These are phyloP conservation scores for Abrus pulchellus DNA, from an alignment of 306 rosid genomes.

Conservation along the genomic window DNA sequence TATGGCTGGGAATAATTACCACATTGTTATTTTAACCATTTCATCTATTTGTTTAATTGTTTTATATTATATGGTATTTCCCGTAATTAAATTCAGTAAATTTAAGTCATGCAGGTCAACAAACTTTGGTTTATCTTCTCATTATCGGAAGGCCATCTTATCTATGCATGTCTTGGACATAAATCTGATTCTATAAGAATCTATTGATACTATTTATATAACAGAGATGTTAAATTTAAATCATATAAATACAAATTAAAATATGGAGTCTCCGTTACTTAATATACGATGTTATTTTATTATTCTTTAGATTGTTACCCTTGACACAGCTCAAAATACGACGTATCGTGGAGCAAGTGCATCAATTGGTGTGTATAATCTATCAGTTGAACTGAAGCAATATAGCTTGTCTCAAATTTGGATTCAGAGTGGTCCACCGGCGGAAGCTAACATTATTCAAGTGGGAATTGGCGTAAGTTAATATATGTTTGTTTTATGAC, in stretches of 20 bases:
- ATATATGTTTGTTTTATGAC: background rate
- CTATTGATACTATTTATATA: too few relatives aligned
- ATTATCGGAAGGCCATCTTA: too few relatives aligned
- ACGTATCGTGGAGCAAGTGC: conserved; percentile 5
- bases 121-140: too few relatives aligned
- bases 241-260: background rate
- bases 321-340: background rate
- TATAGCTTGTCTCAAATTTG: conserved; percentile 10
- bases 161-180: too few relatives aligned
- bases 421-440: conserved; percentile 12
- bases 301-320: background rate
- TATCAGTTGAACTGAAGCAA: background rate
- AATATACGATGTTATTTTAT: background rate
- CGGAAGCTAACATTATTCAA: conserved; percentile 21
- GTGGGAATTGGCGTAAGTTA: background rate
- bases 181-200: too few relatives aligned
- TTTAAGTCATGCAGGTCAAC: too few relatives aligned
- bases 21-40: too few relatives aligned
- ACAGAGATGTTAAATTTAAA: background rate
- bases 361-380: background rate
- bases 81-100: too few relatives aligned
- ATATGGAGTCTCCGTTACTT: background rate
- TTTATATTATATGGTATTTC: too few relatives aligned
- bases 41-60: too few relatives aligned
- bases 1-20: too few relatives aligned